A percentile compares a stretch with the other conserved stretches of the same genome.
These are phyloP conservation scores for Aureobasidium melanogenum DNA, from an alignment of 2,329 filamentous ascomycete species.

Conservation along the genomic window DNA sequence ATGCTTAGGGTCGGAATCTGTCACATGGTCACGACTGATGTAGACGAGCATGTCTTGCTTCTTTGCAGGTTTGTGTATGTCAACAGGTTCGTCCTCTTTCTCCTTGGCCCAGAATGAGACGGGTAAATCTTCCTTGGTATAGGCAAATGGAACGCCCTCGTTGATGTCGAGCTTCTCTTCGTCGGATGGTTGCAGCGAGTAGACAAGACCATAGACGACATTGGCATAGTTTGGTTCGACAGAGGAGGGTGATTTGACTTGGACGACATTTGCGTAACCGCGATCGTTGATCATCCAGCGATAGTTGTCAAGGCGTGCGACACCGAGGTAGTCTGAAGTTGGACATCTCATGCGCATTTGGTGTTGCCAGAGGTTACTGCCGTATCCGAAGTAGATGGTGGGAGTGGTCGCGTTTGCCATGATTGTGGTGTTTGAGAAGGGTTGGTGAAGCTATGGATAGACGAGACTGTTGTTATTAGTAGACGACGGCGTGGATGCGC, in stretches of 20 bases:
- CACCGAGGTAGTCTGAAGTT: slow-evolving; percentile 44
- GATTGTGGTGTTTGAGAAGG: background rate
- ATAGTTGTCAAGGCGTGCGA: slow-evolving; percentile 50
- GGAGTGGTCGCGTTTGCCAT: background rate
- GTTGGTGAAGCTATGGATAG: background rate
- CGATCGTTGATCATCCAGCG: slow-evolving; percentile 58
- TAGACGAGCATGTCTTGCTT: slow-evolving; percentile 47
- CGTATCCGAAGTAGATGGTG: slow-evolving; percentile 13
- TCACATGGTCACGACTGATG: slow-evolving; percentile 40
- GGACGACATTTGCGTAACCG: slow-evolving; percentile 60
- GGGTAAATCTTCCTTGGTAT: slow-evolving; percentile 44
- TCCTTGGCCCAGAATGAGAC: slow-evolving; percentile 36
- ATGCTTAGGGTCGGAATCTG: slow-evolving; percentile 34
- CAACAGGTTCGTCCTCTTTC: slow-evolving; percentile 16
- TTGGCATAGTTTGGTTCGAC: slow-evolving; percentile 17
- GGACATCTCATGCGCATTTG: slow-evolving; percentile 59
- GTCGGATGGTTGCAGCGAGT: slow-evolving; percentile 42
- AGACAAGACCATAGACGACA: slow-evolving; percentile 51
- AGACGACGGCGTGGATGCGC: background rate
- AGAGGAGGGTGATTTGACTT: slow-evolving; percentile 16
- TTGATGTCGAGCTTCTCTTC: slow-evolving; percentile 45
- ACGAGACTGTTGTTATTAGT: background rate
- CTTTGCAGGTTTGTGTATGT: slow-evolving; percentile 18
- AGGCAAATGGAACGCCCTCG: slow-evolving; percentile 55
- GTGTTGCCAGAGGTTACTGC: slow-evolving; percentile 50